Conservation (phyloP, 2,329 filamentous ascomycete genomes). For the Hymenoscyphus repandus region DNA sequence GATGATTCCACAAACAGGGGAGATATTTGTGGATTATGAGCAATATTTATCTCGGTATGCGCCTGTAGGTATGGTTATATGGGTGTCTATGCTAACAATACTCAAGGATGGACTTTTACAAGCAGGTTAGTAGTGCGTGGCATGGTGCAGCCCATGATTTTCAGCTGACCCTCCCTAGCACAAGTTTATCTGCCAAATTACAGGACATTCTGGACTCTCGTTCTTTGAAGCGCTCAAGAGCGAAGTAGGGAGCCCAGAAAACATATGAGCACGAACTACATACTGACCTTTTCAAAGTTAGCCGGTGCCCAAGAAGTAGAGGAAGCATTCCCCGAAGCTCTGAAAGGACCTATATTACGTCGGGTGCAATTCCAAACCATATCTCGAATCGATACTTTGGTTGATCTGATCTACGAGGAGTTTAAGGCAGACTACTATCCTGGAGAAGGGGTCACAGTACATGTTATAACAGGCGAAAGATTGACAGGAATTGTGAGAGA, state of each 20-base stretch:
- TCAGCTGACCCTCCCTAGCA: constrained; percentile 37
- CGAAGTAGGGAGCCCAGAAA: constrained; percentile 58
- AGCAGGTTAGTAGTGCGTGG: constrained; percentile 56
- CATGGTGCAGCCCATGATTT: constrained; percentile 2
- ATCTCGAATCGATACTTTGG: constrained; percentile 79
- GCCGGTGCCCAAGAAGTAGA: constrained; percentile 85
- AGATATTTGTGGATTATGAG: constrained; percentile 86
- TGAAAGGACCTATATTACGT: constrained; percentile 86
- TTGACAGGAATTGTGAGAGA: constrained; percentile 74
- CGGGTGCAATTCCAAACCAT: constrained; percentile 88
- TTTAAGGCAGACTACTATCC: constrained; percentile 91
- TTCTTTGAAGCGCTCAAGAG: constrained; percentile 92
- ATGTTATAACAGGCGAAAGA: constrained; percentile 62
- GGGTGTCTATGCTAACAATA: constrained; percentile 28
- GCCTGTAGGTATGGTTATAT: constrained; percentile 10
- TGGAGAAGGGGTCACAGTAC: constrained; percentile 74
- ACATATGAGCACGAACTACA: constrained; percentile 15
- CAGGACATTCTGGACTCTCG: constrained; percentile 81
- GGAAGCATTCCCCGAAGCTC: constrained; percentile 80
- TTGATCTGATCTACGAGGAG: constrained; percentile 64
- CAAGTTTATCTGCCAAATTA: constrained; percentile 93
- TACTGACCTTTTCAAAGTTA: constrained; percentile 44
- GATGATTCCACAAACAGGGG: constrained; percentile 84
- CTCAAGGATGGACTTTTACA: constrained; percentile 83
- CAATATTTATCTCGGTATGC: constrained; percentile 76